Base-by-base conservation (phyloP, 495 filamentous ascomycete species). In the Penicillium mononematosum region DNA sequence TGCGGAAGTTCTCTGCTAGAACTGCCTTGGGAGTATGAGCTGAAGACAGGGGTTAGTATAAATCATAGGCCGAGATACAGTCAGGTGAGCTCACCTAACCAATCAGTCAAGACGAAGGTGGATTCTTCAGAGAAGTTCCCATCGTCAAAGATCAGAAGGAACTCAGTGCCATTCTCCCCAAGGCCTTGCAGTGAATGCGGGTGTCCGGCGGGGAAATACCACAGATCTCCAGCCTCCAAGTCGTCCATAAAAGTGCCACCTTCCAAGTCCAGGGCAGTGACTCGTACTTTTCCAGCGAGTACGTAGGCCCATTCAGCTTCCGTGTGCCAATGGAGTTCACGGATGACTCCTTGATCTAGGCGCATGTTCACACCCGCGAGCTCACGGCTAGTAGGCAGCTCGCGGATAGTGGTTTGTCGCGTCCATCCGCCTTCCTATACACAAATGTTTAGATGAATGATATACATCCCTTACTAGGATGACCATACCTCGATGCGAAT, bases 201-300 rank as follows among this genome's bases (percentile, higher is more conserved):
- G 41, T 87, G 79, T 11, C 87, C 87, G 25, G 81, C 78, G n/a
- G 86, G 86, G 70, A 88, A 90, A 63, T 88, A 90, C 87, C 86
- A 90, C 2, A 89, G 71, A 65, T 90, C 86, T 14, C 87, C 87
- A 53, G 81, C 81, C 55, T 82, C 75, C n/a, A 88, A 72, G 62
- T 88, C 86, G 56, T 88, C 86, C 52, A 88, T 81, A 63, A 88
- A 88, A 61, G 78, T 85, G 24, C 81, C 85, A 8, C 86, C 86
- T 51, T 88, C 83, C 48, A 82, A 78, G 70, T 90, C 86, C 8
- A 90, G 73, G 5, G 82, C 87, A 4, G 85, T 87, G 24, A 87
- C 77, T 47, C 58, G 58, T 14, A 64, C 58, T 2, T 54, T 50
- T 16, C 61, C 84, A 45, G 82, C 77, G 3, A 87, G 78, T 1